phyloP scores from a whole-genome alignment of 257 asterid species.

The Solanum microdontum region DNA sequence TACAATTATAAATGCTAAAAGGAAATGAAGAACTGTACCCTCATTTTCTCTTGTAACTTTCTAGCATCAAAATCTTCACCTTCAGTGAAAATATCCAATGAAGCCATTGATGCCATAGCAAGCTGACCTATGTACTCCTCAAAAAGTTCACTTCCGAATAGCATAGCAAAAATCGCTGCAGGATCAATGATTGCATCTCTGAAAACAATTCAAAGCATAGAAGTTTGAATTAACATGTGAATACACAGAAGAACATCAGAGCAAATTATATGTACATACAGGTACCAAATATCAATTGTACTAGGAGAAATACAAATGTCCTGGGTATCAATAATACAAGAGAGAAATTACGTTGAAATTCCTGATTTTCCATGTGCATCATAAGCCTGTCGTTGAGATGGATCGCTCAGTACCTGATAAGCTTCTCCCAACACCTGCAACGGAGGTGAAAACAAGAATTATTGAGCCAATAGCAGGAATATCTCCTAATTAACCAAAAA shows the following conservation, averaged over 20 bases:
- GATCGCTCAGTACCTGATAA: constrained; percentile 93
- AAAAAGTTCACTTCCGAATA: constrained; percentile 97
- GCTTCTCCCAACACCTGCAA: constrained; percentile 93
- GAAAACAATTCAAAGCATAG: constrained; percentile 15
- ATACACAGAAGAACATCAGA: neutral
- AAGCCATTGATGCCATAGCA: constrained; percentile 99
- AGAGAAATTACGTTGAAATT: constrained; percentile 62
- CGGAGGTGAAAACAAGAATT: constrained; percentile 4
- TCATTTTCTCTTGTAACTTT: constrained; percentile 88
- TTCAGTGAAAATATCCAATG: constrained; percentile 69
- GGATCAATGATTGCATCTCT: constrained; percentile 97
- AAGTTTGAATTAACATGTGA: neutral
- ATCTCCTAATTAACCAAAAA: neutral
- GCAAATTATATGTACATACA: neutral
- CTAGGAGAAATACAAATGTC: neutral
- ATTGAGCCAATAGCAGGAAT: constrained; percentile 6
- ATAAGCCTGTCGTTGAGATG: constrained; percentile 82
- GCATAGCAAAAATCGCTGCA: constrained; percentile 99
- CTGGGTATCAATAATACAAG: neutral
- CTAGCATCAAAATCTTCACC: constrained; percentile 80
- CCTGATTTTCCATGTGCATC: constrained; percentile 93
- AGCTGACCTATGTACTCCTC: constrained; percentile 99
- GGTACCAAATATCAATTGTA: neutral
- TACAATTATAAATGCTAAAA: neutral
- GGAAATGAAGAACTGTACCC: constrained; percentile 37